A percentile compares a stretch with the other conserved stretches of the same genome.
phyloP scores from a whole-genome alignment of 192 early-diverging fungal genomes.

The Coemansia sp. region DNA sequence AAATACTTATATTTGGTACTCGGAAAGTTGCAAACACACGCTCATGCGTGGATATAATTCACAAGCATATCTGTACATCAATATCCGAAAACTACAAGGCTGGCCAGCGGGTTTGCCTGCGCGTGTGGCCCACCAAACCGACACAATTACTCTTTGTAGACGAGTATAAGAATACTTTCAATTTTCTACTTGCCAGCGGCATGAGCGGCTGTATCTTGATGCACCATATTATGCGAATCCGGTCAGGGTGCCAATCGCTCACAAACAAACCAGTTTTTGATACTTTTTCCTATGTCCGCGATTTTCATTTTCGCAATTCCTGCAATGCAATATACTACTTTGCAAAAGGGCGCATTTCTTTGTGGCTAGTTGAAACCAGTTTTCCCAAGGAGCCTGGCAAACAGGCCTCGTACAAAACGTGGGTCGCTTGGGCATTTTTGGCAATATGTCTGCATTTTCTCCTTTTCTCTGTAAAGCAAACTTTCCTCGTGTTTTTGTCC shows the following conservation, averaged over 20 bases:
- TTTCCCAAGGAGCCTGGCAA: not conserved
- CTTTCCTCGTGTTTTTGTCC: not conserved
- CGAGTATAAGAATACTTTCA: not conserved
- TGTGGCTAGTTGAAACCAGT: not conserved
- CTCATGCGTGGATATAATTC: not conserved
- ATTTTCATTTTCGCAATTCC: not conserved
- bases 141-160: not conserved
- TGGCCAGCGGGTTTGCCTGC: not conserved
- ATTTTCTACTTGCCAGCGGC: not conserved
- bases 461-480: not conserved
- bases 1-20: not conserved
- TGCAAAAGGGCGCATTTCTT: not conserved
- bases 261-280: not conserved
- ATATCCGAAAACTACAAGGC: not conserved
- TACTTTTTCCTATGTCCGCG: not conserved
- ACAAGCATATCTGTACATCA: not conserved
- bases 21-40: not conserved
- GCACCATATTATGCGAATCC: slow-evolving; percentile 1
- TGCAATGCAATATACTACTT: not conserved
- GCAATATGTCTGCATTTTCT: not conserved
- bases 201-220: not conserved
- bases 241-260: not conserved
- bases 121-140: too few species aligned
- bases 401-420: not conserved
- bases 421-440: not conserved